phyloP scores from a whole-genome alignment of 306 rosid species.

The Urtica urens region DNA sequence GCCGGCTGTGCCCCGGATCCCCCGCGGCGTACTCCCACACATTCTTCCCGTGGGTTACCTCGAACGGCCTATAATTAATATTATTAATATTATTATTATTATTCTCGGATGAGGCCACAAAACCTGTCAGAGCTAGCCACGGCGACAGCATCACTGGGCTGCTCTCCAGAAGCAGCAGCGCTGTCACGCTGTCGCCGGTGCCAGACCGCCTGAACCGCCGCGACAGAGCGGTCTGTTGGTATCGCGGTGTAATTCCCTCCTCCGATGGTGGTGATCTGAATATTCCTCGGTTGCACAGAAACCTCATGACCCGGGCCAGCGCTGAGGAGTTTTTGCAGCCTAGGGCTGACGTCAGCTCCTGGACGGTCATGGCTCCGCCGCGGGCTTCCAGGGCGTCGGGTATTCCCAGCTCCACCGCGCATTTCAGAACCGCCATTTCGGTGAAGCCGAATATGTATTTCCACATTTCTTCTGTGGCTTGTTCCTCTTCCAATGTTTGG shows the following conservation, averaged over 20 bases:
- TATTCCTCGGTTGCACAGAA: slow-evolving; percentile 27
- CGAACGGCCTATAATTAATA: too few species aligned
- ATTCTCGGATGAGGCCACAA: neutral
- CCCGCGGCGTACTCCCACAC: slow-evolving; percentile 27
- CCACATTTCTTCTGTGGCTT: slow-evolving; percentile 29
- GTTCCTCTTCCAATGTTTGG: slow-evolving; percentile 19
- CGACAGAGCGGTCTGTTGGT: slow-evolving; percentile 25
- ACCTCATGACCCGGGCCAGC: slow-evolving; percentile 37
- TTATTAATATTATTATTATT: too few species aligned
- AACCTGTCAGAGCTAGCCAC: slow-evolving; percentile 21
- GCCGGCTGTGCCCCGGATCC: slow-evolving; percentile 21
- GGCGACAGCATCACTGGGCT: slow-evolving; percentile 22
- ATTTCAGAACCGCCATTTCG: slow-evolving; percentile 47
- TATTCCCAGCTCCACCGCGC: slow-evolving; percentile 56
- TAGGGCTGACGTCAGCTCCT: slow-evolving; percentile 32
- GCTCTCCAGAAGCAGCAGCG: slow-evolving; percentile 12
- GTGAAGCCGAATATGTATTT: slow-evolving; percentile 42
- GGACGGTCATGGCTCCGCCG: slow-evolving; percentile 37
- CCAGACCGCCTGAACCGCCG: slow-evolving; percentile 10
- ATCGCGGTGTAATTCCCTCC: neutral
- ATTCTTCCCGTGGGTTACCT: slow-evolving; percentile 36
- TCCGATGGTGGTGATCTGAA: slow-evolving; percentile 20
- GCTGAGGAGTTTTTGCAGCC: slow-evolving; percentile 19
- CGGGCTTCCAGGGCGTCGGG: slow-evolving; percentile 49
- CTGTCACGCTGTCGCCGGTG: slow-evolving; percentile 21